Evolutionary conservation across 129 eudicot genomes (phyloP).

Genomic region (Artemisia annua): DNA sequence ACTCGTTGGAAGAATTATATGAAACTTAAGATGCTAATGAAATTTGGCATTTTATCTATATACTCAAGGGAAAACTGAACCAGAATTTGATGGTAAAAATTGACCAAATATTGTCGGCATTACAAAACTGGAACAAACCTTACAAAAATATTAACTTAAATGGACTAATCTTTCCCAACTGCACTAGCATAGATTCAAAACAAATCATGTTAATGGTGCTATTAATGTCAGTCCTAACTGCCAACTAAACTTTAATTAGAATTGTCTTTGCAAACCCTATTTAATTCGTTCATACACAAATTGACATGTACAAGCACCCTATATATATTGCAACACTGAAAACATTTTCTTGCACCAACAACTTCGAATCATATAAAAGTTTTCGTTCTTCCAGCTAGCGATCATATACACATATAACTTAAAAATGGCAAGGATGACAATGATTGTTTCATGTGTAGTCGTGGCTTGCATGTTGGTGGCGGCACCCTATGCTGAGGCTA

Average conservation of each 20-base stretch:
- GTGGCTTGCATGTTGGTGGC: background rate
- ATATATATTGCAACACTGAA: background rate
- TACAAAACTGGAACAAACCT: too few relatives aligned
- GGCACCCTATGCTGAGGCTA: conserved; percentile 12
- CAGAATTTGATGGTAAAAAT: too few relatives aligned
- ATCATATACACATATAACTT: background rate
- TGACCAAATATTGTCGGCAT: too few relatives aligned
- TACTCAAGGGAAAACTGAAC: too few relatives aligned
- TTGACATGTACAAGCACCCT: background rate
- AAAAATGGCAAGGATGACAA: conserved; percentile 3
- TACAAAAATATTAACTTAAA: too few relatives aligned
- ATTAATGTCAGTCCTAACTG: background rate
- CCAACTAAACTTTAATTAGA: background rate
- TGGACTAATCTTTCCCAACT: too few relatives aligned
- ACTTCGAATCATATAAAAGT: background rate
- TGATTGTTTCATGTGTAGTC: background rate
- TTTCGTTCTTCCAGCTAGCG: background rate
- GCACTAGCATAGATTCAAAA: background rate
- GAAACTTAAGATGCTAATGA: too few relatives aligned
- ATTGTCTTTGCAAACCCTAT: background rate
- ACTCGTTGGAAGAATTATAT: too few relatives aligned
- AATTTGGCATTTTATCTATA: too few relatives aligned
- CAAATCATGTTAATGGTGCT: background rate
- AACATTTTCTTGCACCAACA: conserved; percentile 5
- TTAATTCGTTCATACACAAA: background rate